Evolutionary conservation across 192 early-diverging fungal genomes (phyloP), one percentile per base, ranked within the genome.

Genomic region (Coemansia sp.): DNA sequence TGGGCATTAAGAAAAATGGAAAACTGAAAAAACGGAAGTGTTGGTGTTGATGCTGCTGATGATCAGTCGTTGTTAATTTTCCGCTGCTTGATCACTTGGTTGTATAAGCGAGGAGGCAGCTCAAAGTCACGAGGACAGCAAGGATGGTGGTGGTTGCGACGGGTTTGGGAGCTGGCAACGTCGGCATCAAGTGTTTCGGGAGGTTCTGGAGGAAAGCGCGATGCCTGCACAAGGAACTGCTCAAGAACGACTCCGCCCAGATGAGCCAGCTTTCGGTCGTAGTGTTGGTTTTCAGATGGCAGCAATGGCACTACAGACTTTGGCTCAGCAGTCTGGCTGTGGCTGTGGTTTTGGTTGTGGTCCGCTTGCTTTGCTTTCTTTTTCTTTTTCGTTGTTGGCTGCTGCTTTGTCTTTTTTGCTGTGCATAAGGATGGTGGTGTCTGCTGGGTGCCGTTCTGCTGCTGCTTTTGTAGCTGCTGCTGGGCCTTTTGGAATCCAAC

Each of bases 111-210:
- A 9, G 39, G 73, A 5, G 78, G 78, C 39, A 80, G 59, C 37
- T 54, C 54, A 66, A 80, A 80, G 61, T 80, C 78, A 41, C 69
- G 66, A 10, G 77, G 77, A 36, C 72, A 74, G 51, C 72, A 74
- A 32, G 36, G 40, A 46, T 71, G 39, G 12, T 22, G 46, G 40
- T 32, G 49, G 12, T 55, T 42, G 51, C 39, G 42, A 6, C 51
- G 65, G 65, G 49, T 67, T 12, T 56, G 19, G 22, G n/a, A 37
- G 0, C 51, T 48, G 39, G 5, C 36, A 8, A 40, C 54, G 1
- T 26, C 6, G 46, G n/a, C 36, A 18, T 42, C 32, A 3, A 32
- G 9, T 16, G 22, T 47, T 16, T 10, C 42, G 18, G 19, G 49
- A 10, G 49, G 49, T 15, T 54, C 37, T 16, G 32, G 56, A 9